Base-by-base conservation (phyloP, 2,329 filamentous ascomycete species). In the Lasiodiplodia sp. region DNA sequence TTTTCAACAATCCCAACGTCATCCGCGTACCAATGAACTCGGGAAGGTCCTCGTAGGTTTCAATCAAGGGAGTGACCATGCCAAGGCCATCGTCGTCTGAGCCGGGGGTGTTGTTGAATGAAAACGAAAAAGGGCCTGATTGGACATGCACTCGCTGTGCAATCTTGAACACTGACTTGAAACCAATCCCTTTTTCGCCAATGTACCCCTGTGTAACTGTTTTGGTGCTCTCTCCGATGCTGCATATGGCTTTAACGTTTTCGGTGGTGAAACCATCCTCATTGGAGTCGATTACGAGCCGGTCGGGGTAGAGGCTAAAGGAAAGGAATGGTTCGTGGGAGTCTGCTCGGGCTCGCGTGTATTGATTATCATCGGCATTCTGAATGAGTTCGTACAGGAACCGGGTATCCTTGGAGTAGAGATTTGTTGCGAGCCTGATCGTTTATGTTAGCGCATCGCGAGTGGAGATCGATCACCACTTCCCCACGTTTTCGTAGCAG, bases 231-330 rank as follows among this genome's bases (percentile, higher is more conserved):
- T 81, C 63, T 0, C 81, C 81, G 1, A 85, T 76, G 1, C 72
- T 65, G 71, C 85, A 87, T 23, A 87, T 83, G 0, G 85, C 84
- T 2, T 62, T 56, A 4, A 87, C 73, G 55, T 87, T 81, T 23
- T 1, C 72, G 70, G 7, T 72, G 57, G 0, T 73, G 52, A 67
- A 58, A 18, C 64, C 52, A 14, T 56, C 52, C 14, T 64, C 57
- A 25, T 68, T 65, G 4, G 34, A 68, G 23, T 68, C 83, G 4
- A 87, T 70, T 0, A 83, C 68, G 0, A 88, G 78, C 0, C 63
- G 74, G 0, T 75, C 72, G 0, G 28, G 68, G 18, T 72, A 71
- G 12, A 77, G 68, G 21, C 4, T 68, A 66, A 75, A 78, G 66
- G 14, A 63, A 0, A 76, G 70, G 47, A 55, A 76, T 58, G 72